Percentiles rank a stretch among this genome's conserved stretches.
phyloP scores from a whole-genome alignment of 345 rosid species.

The Noccaea caerulescens region DNA sequence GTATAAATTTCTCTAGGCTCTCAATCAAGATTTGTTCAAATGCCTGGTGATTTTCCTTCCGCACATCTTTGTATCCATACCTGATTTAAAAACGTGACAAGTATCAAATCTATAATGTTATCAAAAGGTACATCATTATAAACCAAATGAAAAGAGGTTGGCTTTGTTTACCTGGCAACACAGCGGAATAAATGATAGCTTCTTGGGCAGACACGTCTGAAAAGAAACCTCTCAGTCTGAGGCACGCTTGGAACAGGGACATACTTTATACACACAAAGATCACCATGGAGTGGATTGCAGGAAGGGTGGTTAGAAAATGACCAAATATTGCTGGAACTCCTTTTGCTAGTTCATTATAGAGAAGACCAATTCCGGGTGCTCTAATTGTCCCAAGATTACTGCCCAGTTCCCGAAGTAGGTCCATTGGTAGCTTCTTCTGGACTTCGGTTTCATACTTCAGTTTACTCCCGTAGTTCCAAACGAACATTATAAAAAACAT shows the following conservation, averaged over 20 bases:
- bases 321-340: slow-evolving; percentile 95
- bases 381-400: slow-evolving; percentile 94
- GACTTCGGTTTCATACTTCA: slow-evolving; percentile 97
- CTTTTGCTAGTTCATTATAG: slow-evolving; percentile 91
- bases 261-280: slow-evolving; percentile 94
- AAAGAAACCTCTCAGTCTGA: slow-evolving; percentile 92
- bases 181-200: slow-evolving; percentile 95
- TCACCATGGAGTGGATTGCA: slow-evolving; percentile 96
- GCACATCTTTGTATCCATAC: slow-evolving; percentile 96
- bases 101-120: neutral
- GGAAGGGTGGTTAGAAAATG: slow-evolving; percentile 97
- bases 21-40: slow-evolving; percentile 96
- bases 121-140: neutral
- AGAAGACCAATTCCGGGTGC: slow-evolving; percentile 99
- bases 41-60: slow-evolving; percentile 92
- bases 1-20: slow-evolving; percentile 96
- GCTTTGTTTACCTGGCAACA: slow-evolving; percentile 77
- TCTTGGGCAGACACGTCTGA: slow-evolving; percentile 87
- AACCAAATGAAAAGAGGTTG: neutral
- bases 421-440: slow-evolving; percentile 91
- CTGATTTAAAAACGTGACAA: slow-evolving; percentile 44
- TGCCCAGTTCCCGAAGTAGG: slow-evolving; percentile 83
- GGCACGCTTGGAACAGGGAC: slow-evolving; percentile 96
- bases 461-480: slow-evolving; percentile 98
- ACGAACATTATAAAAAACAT: slow-evolving; percentile 90